phyloP scores from a whole-genome alignment of 2,329 filamentous ascomycete species.

The Fusarium burgessii region DNA sequence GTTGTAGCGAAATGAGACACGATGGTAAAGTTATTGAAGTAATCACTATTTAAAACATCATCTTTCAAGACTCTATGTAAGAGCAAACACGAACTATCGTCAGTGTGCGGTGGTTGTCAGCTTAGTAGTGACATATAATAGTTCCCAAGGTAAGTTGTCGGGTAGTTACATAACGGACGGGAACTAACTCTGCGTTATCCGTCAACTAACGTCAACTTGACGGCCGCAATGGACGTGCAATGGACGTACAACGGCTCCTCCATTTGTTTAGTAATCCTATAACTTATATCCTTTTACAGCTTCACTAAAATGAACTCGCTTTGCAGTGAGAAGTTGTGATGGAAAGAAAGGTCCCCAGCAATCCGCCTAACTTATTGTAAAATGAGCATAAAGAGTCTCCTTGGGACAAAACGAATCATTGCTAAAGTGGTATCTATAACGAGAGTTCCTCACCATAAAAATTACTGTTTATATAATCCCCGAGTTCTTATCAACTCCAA shows the following conservation, averaged over 20 bases:
- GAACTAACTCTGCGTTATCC: not conserved
- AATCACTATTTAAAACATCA: not conserved
- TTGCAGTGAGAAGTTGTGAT: not conserved
- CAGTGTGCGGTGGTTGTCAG: not conserved
- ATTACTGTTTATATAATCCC: not conserved
- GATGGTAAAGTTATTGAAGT: not conserved
- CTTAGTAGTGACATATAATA: not conserved
- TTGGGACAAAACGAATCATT: slow-evolving; percentile 2
- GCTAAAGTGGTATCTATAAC: slow-evolving; percentile 15
- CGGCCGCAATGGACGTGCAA: not conserved
- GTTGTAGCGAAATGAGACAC: not conserved
- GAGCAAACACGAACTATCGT: not conserved
- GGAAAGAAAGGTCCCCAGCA: not conserved
- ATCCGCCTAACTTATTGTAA: too few species aligned
- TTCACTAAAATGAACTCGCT: too few species aligned
- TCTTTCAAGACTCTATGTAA: not conserved
- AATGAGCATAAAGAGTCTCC: not conserved
- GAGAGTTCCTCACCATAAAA: not conserved
- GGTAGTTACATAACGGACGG: not conserved
- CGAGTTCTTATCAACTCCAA: not conserved
- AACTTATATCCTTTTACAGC: not conserved
- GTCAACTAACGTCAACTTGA: not conserved
- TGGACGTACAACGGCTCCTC: not conserved
- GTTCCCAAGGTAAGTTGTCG: not conserved
- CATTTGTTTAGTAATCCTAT: not conserved